These are phyloP conservation scores for Calocybe indica DNA, from an alignment of 768 basidiomycete genomes.

Conservation along the genomic window DNA sequence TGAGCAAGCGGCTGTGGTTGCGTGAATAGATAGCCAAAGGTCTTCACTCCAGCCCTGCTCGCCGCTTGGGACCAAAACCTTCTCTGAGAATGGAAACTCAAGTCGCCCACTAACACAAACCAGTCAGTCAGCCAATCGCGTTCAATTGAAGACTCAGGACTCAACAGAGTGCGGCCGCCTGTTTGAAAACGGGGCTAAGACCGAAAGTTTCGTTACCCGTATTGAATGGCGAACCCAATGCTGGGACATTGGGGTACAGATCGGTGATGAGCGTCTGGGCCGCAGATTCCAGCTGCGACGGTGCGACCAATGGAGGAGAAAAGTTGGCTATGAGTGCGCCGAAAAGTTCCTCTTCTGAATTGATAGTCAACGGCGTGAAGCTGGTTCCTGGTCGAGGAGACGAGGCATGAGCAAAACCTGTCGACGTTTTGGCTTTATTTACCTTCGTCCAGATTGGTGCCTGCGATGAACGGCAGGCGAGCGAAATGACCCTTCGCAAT, in stretches of 20 bases:
- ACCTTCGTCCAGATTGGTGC: conserved; percentile 43
- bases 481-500: conserved; percentile 27
- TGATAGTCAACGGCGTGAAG: conserved; percentile 16
- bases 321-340: conserved; percentile 14
- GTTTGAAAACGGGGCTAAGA: conserved; percentile 32
- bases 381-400: conserved; percentile 20
- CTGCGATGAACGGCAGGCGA: conserved; percentile 37
- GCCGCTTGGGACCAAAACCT: conserved; percentile 29
- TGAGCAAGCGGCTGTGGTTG: conserved; percentile 18
- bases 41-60: conserved; percentile 22
- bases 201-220: conserved; percentile 43
- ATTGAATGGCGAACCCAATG: conserved; percentile 36
- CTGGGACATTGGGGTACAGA: conserved; percentile 36
- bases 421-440: neutral
- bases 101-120: conserved; percentile 20
- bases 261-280: conserved; percentile 18
- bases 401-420: no score
- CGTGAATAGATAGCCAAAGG: conserved; percentile 33
- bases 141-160: conserved; percentile 2
- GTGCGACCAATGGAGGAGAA: conserved; percentile 18
- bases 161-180: conserved; percentile 22
- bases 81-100: conserved; percentile 26
- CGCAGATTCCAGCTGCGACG: conserved; percentile 8
- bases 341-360: conserved; percentile 18
- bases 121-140: neutral